Evolutionary conservation across 306 rosid species (phyloP).

Genomic region (Oxytropis ochrocephala): DNA sequence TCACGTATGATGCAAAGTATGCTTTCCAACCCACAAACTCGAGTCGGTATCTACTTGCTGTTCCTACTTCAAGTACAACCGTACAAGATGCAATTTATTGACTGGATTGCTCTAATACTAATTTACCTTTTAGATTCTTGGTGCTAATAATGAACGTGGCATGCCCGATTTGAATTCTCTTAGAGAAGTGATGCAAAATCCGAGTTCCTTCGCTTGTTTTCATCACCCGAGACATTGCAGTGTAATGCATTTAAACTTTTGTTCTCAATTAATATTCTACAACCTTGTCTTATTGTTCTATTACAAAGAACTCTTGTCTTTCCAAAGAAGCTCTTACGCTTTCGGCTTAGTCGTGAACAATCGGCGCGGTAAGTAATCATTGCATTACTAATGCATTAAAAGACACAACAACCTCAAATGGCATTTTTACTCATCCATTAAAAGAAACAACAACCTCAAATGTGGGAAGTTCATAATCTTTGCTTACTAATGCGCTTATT

Average conservation of each 20-base stretch:
- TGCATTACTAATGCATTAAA: not conserved
- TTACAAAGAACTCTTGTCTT: conserved; percentile 61
- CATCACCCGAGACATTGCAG: conserved; percentile 88
- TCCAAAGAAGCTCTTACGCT: conserved; percentile 56
- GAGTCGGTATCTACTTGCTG: conserved; percentile 50
- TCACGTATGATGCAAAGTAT: conserved; percentile 83
- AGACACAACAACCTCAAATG: too few species aligned
- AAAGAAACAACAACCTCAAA: too few species aligned
- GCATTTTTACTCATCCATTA: too few species aligned
- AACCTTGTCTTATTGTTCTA: too few species aligned
- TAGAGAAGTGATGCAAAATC: conserved; percentile 81
- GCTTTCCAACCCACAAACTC: conserved; percentile 66
- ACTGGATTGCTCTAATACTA: too few species aligned
- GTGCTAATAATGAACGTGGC: conserved; percentile 62
- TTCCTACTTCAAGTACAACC: not conserved
- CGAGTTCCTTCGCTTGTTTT: conserved; percentile 69
- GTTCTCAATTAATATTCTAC: too few species aligned
- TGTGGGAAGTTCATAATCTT: too few species aligned
- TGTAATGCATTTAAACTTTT: conserved; percentile 22
- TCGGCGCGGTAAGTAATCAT: conserved; percentile 59
- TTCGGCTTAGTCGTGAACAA: conserved; percentile 49
- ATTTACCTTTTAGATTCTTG: too few species aligned
- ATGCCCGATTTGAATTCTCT: conserved; percentile 67
- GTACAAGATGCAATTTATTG: conserved; percentile 11
- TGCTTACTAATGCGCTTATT: too few species aligned